These are phyloP conservation scores for Solanum chacoense DNA, from an alignment of 305 asterid genomes.

Conservation along the genomic window DNA sequence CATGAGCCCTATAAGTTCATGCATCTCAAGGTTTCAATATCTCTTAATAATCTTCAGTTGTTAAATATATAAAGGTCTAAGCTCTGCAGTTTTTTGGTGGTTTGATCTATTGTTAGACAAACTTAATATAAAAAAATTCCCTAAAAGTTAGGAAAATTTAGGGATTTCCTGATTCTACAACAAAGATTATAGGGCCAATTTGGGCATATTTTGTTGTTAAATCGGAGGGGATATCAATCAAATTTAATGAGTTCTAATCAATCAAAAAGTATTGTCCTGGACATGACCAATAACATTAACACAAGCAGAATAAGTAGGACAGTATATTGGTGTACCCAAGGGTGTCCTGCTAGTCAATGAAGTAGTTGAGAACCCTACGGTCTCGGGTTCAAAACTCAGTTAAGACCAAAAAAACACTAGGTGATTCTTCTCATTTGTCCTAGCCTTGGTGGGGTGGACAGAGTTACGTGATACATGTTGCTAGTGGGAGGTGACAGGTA, in stretches of 20 bases:
- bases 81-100: neutral
- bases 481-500: no score
- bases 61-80: neutral
- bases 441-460: no score
- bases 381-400: no score
- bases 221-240: neutral
- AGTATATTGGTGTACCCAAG: neutral
- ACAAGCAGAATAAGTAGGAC: neutral
- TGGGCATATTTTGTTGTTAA: neutral
- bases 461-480: no score
- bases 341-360: no score
- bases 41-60: neutral
- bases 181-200: neutral
- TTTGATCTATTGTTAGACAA: neutral
- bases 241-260: neutral
- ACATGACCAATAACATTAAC: neutral
- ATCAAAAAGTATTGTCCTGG: neutral
- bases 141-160: neutral
- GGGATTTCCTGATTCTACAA: neutral
- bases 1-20: neutral
- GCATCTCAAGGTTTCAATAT: neutral
- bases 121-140: neutral
- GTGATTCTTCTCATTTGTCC: no score
- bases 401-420: no score
- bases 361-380: no score